Percentiles rank a stretch among this genome's conserved stretches.
Evolutionary conservation across 371 early-diverging fungal species (phyloP).

Genomic region (Phascolomyces articulosus): DNA sequence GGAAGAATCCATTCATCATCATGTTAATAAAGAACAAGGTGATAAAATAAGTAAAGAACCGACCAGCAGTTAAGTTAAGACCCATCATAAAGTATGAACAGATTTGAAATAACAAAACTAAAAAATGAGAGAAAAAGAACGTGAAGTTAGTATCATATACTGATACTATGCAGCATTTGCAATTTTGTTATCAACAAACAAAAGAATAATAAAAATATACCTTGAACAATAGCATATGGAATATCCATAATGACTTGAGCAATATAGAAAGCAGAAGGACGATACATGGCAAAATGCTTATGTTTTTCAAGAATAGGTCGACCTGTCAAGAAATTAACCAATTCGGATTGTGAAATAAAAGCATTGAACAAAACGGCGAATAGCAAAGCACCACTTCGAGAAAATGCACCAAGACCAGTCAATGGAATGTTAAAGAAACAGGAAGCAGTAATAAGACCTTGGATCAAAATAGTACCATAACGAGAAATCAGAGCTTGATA

Average conservation of each 20-base stretch:
- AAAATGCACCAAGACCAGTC: slow-evolving; percentile 62
- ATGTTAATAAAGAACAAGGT: slow-evolving; percentile 39
- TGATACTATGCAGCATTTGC: too few species aligned
- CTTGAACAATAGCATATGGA: slow-evolving; percentile 39
- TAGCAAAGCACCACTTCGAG: slow-evolving; percentile 68
- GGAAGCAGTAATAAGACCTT: slow-evolving; percentile 70
- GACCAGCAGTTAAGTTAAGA: slow-evolving; percentile 46
- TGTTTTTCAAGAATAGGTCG: slow-evolving; percentile 71
- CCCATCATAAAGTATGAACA: slow-evolving; percentile 56
- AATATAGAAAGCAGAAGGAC: slow-evolving; percentile 64
- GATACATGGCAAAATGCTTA: slow-evolving; percentile 69
- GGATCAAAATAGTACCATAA: slow-evolving; percentile 57
- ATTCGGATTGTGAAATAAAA: slow-evolving; percentile 53
- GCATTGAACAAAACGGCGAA: slow-evolving; percentile 60
- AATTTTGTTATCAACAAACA: too few species aligned
- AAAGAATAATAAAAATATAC: slow-evolving; percentile 25
- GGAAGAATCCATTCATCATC: slow-evolving; percentile 50
- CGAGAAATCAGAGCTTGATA: slow-evolving; percentile 49
- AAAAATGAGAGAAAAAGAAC: neutral
- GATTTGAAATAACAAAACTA: slow-evolving; percentile 25
- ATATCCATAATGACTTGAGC: slow-evolving; percentile 58
- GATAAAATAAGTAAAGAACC: slow-evolving; percentile 51
- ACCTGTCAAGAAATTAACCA: slow-evolving; percentile 55
- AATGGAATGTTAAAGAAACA: slow-evolving; percentile 62
- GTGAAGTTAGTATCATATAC: slow-evolving; percentile 10